phyloP scores from a whole-genome alignment of 129 eudicot species.

The Deinandra increscens region DNA sequence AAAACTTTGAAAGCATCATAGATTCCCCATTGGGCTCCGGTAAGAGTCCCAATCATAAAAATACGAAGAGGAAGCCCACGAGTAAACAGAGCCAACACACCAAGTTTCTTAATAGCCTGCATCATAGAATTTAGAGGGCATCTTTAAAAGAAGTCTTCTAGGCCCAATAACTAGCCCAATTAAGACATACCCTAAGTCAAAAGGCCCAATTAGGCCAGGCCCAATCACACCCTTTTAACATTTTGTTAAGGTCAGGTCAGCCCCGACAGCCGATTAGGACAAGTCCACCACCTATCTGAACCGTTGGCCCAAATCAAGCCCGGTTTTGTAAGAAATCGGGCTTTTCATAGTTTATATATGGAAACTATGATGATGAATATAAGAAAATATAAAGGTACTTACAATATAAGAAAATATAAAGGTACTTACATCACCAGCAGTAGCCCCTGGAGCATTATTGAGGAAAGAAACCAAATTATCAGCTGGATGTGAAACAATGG shows the following conservation, averaged over 20 bases:
- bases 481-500: slow-evolving; percentile 91
- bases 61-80: slow-evolving; percentile 96
- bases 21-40: slow-evolving; percentile 94
- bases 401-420: too few relatives aligned
- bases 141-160: background rate
- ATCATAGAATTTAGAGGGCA: background rate
- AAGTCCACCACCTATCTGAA: background rate
- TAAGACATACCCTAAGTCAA: background rate
- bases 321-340: too few relatives aligned
- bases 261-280: background rate
- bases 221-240: background rate
- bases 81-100: slow-evolving; percentile 73
- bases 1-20: slow-evolving; percentile 90
- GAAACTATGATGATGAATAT: background rate
- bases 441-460: slow-evolving; percentile 85
- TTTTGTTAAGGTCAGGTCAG: background rate
- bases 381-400: too few relatives aligned
- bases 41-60: slow-evolving; percentile 94
- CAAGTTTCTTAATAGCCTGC: slow-evolving; percentile 88
- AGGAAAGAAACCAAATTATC: slow-evolving; percentile 93
- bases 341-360: too few relatives aligned
- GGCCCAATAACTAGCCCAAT: background rate
- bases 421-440: slow-evolving; percentile 82
- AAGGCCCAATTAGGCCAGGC: background rate
- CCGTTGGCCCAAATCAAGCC: background rate